Base-by-base conservation (phyloP, 345 rosid species). In the Citropsis articulata region DNA sequence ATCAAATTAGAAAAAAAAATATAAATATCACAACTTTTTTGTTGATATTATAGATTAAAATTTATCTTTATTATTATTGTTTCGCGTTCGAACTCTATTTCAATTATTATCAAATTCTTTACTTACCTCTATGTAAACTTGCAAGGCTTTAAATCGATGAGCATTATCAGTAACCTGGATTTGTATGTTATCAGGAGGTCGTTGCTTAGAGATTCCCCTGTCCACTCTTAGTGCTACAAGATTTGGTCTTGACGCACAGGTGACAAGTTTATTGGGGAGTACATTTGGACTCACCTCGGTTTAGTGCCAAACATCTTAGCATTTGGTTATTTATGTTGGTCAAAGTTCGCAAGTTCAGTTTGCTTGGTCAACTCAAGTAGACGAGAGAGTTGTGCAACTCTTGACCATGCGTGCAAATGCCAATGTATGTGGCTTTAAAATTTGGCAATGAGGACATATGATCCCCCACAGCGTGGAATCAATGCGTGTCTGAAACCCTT, bases 241-340 rank as follows among this genome's bases (percentile, higher is more conserved):
- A 36, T 9, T 36, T 36, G 0, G 40, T 36, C 40, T 36, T 36
- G 8, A 40, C 9, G 45, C 45, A 40, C 45, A 40, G 45, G 13
- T 40, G 45, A 40, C 45, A 40, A 9, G 12, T 40, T 80, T 71
- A 76, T 48, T 24, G 55, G 76, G 66, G 42, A 69, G 10, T 61
- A 33, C 71, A 64, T 30, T 55, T 67, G 73, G 66, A 24, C 75
- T 65, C 63, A n/a, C 76, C 81, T 62, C 31, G 75, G 64, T 62
- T 71, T 71, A 30, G 13, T 9, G 38, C 67, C 36, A 33, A 33
- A 33, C 73, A 31, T 19, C 6, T 69, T 64, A 28, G 66, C 66
- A 69, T 74, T 74, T 69, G 55, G 55, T 69, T 61, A 80, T 70
- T 12, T 33, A 61, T 16, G n/a, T 31, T 2, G 53, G 56, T 65